These are phyloP conservation scores for Bruguiera gymnorhiza DNA, from an alignment of 345 rosid genomes.

Conservation along the genomic window DNA sequence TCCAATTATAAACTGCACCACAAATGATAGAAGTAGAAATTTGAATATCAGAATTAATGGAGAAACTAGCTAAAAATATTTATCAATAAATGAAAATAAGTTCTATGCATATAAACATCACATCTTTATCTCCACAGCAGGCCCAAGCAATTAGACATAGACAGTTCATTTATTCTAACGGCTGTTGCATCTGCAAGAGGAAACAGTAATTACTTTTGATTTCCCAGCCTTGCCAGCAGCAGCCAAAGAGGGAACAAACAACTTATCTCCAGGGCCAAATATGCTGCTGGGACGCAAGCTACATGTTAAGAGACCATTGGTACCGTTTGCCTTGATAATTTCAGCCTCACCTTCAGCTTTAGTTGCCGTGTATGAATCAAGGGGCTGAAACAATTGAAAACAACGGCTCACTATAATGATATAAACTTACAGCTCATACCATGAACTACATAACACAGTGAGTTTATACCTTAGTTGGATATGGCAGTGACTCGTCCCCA, in stretches of 20 bases:
- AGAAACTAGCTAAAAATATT: constrained; percentile 5
- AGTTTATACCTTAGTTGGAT: constrained; percentile 53
- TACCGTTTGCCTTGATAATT: constrained; percentile 65
- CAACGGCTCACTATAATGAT: constrained; percentile 7
- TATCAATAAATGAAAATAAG: background rate
- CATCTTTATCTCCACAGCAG: background rate
- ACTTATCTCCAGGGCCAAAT: constrained; percentile 92
- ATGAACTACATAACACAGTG: background rate
- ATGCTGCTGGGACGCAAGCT: constrained; percentile 89
- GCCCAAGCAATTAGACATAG: background rate
- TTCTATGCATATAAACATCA: background rate
- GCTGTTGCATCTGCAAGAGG: background rate
- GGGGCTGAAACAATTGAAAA: constrained; percentile 49
- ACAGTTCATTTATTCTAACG: no score
- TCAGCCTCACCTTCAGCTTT: constrained; percentile 86
- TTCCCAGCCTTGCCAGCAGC: constrained; percentile 87
- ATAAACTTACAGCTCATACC: background rate
- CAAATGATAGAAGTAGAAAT: background rate
- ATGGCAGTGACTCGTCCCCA: constrained; percentile 69
- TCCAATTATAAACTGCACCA: constrained; percentile 79
- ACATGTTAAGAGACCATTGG: constrained; percentile 78
- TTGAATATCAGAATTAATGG: background rate
- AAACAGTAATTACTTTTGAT: constrained; percentile 56
- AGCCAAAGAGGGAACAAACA: constrained; percentile 77
- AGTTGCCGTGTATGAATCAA: constrained; percentile 83